Base-by-base conservation (phyloP, 106 monocot genomes). In the Acorus gramineus region DNA sequence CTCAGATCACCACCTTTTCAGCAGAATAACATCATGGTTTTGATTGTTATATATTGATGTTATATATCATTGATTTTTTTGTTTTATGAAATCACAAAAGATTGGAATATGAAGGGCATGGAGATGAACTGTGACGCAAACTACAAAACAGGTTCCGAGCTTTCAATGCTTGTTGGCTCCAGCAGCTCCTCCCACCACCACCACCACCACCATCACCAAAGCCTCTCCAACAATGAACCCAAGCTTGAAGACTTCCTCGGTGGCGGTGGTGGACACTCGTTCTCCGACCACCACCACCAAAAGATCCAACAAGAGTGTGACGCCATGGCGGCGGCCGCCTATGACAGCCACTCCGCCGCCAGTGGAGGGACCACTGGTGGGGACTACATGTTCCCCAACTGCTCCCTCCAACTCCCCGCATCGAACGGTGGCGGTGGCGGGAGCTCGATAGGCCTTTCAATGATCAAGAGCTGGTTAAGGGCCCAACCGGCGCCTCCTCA, bases 391-490 rank as follows among this genome's bases (percentile, higher is more conserved):
- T 84, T 76, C 77, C 61, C 72, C 56, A 70, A 66, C 71, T 81
- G 78, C 52, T 76, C 80, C 5, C 77, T 87, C 61, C 75, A 76
- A 6, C 74, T 72, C 14, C 72, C 78, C 2, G 60, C 66, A 9
- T 11, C 77, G 8, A 45, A 51, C 43, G 42, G 6, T 54, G 60
- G 47, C 3, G 66, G 55, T 8, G 57, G 65, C 56, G 47, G 45
- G 47, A 80, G 59, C 72, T 66, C 83, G 10, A 90, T 87, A 2
- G 95, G 90, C 55, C 71, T 95, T 3, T 90, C 95, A 7, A 87
- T 86, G 82, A 89, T 95, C 78, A 95, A 95, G 74, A 82, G 80
- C 2, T 95, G 90, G 90, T 42, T 95, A 56, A 43, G 95, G 59
- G 90, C 77, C 68, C 86, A 95, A 44, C 95, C 90, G 0, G 69